Percentiles rank a stretch among this genome's conserved stretches.
Evolutionary conservation across 2,329 filamentous ascomycete genomes (phyloP).

Genomic region (Periconia digitata): DNA sequence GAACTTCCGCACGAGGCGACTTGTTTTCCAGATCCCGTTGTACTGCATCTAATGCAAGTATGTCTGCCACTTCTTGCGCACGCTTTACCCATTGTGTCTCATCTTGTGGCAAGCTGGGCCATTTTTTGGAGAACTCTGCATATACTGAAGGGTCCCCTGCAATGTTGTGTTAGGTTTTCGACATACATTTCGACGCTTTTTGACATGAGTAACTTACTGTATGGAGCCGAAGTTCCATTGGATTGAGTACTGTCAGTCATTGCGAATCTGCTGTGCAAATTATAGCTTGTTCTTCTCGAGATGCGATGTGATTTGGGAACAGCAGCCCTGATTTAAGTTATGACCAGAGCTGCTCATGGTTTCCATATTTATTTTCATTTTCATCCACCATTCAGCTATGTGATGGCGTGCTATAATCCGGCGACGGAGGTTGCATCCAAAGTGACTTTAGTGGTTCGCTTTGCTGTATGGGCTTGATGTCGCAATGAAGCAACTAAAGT

Average conservation of each 20-base stretch:
- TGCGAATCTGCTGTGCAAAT: too few relatives aligned
- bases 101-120: constrained; percentile 42
- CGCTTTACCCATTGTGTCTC: constrained; percentile 51
- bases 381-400: not conserved
- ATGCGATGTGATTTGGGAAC: too few relatives aligned
- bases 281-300: too few relatives aligned
- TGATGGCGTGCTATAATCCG: not conserved
- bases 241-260: not conserved
- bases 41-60: constrained; percentile 53
- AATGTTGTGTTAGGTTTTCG: not conserved
- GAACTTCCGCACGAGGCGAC: constrained; percentile 54
- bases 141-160: constrained; percentile 45
- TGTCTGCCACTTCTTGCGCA: constrained; percentile 52
- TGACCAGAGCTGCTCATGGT: too few relatives aligned
- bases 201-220: not conserved
- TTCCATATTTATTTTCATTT: too few relatives aligned
- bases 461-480: not conserved
- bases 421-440: not conserved
- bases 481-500: not conserved
- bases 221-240: not conserved
- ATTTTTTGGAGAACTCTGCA: constrained; percentile 42
- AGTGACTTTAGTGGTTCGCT: not conserved
- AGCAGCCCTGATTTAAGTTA: not conserved
- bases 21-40: constrained; percentile 55
- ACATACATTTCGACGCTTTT: not conserved